Conservation (phyloP, 768 basidiomycete genomes). For the Pleurotus eryngii region DNA sequence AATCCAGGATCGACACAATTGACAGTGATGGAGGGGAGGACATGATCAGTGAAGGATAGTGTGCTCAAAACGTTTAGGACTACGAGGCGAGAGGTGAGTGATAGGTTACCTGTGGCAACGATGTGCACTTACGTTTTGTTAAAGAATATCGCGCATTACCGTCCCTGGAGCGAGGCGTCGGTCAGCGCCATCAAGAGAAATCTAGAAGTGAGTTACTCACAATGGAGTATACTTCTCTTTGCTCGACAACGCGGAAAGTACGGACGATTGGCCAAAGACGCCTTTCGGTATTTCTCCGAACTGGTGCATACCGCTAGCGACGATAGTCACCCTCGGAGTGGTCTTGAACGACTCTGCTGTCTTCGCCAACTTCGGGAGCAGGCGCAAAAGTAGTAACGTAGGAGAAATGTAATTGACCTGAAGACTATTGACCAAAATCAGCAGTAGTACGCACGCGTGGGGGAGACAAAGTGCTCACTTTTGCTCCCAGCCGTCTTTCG, state of each 20-base stretch:
- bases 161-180: constrained; percentile 4
- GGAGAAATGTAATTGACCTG: constrained; percentile 46
- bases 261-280: constrained; percentile 23
- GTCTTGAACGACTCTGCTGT: constrained; percentile 26
- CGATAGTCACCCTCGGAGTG: constrained; percentile 35
- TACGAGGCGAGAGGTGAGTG: constrained; percentile 12
- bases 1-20: constrained; percentile 39
- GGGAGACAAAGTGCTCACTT: constrained; percentile 22
- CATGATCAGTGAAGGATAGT: constrained; percentile 29
- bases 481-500: constrained; percentile 44
- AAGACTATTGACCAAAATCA: constrained; percentile 25
- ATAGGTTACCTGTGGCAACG: background rate
- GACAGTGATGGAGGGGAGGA: constrained; percentile 28
- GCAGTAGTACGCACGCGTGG: no score
- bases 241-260: constrained; percentile 27
- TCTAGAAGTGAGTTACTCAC: background rate
- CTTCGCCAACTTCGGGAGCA: constrained; percentile 39
- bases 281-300: constrained; percentile 19
- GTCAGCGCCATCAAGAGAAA: background rate
- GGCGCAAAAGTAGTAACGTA: constrained; percentile 34
- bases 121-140: constrained; percentile 29
- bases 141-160: constrained; percentile 23
- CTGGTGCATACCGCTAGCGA: constrained; percentile 41
- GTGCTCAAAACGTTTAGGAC: constrained; percentile 39
- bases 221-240: constrained; percentile 23